phyloP scores from a whole-genome alignment of 176 grass and related monocot genomes.

The Cenchrus fungigraminus region DNA sequence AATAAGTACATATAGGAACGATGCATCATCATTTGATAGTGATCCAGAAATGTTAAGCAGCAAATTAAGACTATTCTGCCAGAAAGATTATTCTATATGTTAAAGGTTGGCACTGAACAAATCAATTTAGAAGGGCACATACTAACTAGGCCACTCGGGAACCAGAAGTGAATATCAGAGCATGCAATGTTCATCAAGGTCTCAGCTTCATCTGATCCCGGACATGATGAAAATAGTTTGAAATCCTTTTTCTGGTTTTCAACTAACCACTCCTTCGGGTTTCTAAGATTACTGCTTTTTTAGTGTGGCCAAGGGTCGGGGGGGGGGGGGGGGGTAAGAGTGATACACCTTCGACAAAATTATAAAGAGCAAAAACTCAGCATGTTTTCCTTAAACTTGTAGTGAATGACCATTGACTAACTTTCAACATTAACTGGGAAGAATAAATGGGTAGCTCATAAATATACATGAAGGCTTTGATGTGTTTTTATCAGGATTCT shows the following conservation, averaged over 20 bases:
- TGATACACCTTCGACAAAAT: not conserved
- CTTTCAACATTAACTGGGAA: not conserved
- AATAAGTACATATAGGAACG: conserved; percentile 13
- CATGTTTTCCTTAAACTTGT: not conserved
- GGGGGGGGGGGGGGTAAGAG: not conserved
- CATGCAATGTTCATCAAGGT: not conserved
- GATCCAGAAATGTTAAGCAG: conserved; percentile 28
- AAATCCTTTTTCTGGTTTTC: conserved; percentile 11
- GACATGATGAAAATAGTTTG: conserved; percentile 6
- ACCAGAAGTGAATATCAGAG: conserved; percentile 15
- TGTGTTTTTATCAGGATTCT: not conserved
- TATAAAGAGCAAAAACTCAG: not conserved
- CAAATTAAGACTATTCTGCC: not conserved
- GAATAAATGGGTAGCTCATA: not conserved
- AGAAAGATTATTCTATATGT: not conserved
- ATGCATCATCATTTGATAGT: not conserved
- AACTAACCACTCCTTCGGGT: not conserved
- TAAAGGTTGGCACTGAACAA: conserved; percentile 25
- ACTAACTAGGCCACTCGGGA: not conserved
- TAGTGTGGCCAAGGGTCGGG: not conserved
- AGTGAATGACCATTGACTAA: not conserved
- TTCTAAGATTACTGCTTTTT: no score
- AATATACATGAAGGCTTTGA: conserved; percentile 6
- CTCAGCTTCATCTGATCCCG: conserved; percentile 6
- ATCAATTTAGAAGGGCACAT: conserved; percentile 28